Evolutionary conservation across 1,284 basidiomycete genomes (phyloP).

Genomic region (Neonothopanus nambi): DNA sequence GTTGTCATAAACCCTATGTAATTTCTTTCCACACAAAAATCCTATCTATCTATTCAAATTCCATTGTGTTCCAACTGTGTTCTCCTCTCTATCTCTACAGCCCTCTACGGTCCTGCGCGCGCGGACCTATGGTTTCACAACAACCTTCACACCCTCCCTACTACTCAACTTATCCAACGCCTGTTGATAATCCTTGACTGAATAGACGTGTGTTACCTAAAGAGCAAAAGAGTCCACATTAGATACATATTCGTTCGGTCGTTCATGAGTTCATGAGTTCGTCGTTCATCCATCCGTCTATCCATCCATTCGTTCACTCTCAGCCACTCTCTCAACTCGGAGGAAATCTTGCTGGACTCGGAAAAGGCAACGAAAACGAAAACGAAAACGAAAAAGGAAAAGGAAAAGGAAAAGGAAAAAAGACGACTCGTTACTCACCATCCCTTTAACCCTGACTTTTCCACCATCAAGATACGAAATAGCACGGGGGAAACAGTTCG

Average conservation of each 20-base stretch:
- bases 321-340: too few relatives aligned
- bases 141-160: constrained; percentile 68
- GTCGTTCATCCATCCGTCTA: too few relatives aligned
- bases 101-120: too few relatives aligned
- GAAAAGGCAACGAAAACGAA: neutral
- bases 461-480: constrained; percentile 84
- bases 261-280: too few relatives aligned
- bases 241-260: neutral
- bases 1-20: too few relatives aligned
- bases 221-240: neutral
- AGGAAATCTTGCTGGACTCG: too few relatives aligned
- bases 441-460: constrained; percentile 80
- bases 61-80: too few relatives aligned
- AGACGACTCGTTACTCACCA: constrained; percentile 68
- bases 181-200: constrained; percentile 75
- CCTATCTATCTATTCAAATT: too few relatives aligned
- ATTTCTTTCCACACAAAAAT: too few relatives aligned
- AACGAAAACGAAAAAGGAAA: neutral
- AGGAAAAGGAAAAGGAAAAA: neutral
- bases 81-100: too few relatives aligned
- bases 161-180: constrained; percentile 86
- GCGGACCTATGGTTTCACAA: constrained; percentile 45
- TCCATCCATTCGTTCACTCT: too few relatives aligned
- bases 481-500: constrained; percentile 85
- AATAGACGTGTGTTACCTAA: constrained; percentile 72